Base-by-base conservation (phyloP, 441 rosid species). In the Capsella rubella region DNA sequence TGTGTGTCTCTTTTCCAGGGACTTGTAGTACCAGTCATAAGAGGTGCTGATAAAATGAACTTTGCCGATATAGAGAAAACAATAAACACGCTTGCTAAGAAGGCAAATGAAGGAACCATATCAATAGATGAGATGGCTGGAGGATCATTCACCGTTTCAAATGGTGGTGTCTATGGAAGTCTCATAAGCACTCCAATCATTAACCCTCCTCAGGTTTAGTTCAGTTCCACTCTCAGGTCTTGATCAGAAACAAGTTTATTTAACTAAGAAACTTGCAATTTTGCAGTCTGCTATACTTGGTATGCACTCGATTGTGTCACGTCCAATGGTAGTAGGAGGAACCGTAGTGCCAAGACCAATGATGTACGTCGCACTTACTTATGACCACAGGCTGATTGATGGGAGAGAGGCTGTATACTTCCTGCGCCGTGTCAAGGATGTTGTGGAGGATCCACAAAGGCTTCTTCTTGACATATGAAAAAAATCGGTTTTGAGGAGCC, bases 91-190 rank as follows among this genome's bases (percentile, higher is more conserved):
- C 95, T 92, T 71, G 97, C 97, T 5, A 95, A 88, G 87, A 92
- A 92, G 72, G 99, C 99, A 65, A 89, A 61, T 75, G 97, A 89
- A 78, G 97, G 99, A 63, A 81, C 94, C 12, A 85, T 90, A 63
- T 95, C 97, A 68, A 92, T 95, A 35, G 99, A 95, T 75, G 97
- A 95, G 79, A 95, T 95, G 97, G 97, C 99, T n/a, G 97, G 97
- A 69, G 99, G 99, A 57, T 85, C 99, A 40, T 92, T 94, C 82
- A 94, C 97, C 1, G 85, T 94, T 76, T 94, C 99, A 6, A 94
- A 94, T 39, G 99, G 97, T 62, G 99, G 99, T 67, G 97, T 94
- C 57, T 94, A 94, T 54, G 99, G 99, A 76, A 94, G 99, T 82
- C 97, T 92, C 49, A 72, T 92, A 78, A 95, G 98, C 80, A 95